These are phyloP conservation scores for Dioscorea alata DNA, from an alignment of 106 monocot genomes.

Conservation along the genomic window DNA sequence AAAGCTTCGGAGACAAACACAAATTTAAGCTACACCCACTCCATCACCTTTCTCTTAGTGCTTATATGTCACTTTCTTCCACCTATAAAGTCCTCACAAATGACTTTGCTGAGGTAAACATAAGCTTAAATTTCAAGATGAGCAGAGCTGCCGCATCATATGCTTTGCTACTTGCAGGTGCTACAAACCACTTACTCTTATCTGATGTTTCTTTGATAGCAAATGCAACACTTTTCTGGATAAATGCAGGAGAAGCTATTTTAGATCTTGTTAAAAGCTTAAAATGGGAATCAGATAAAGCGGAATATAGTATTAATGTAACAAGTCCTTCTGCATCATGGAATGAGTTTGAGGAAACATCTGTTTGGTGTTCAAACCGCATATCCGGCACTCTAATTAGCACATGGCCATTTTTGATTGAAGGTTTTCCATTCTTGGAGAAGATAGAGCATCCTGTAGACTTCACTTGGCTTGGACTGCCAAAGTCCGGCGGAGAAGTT, in stretches of 20 bases:
- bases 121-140: slow-evolving; percentile 22
- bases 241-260: slow-evolving; percentile 58
- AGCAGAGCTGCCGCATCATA: slow-evolving; percentile 50
- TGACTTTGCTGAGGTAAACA: slow-evolving; percentile 3
- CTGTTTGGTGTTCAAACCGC: slow-evolving; percentile 23
- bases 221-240: slow-evolving; percentile 39
- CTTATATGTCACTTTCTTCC: slow-evolving; percentile 67
- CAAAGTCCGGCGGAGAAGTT: background rate
- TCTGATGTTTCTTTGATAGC: slow-evolving; percentile 61
- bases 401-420: slow-evolving; percentile 46
- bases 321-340: slow-evolving; percentile 2
- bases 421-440: slow-evolving; percentile 41
- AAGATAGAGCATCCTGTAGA: slow-evolving; percentile 42
- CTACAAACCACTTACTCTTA: slow-evolving; percentile 43
- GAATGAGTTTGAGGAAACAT: slow-evolving; percentile 26
- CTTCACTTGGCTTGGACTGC: slow-evolving; percentile 44
- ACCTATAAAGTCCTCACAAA: slow-evolving; percentile 25
- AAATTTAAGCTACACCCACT: slow-evolving; percentile 57
- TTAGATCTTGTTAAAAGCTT: slow-evolving; percentile 26
- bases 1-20: slow-evolving; percentile 11
- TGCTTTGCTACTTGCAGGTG: slow-evolving; percentile 59
- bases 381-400: slow-evolving; percentile 20
- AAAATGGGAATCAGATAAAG: background rate
- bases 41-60: slow-evolving; percentile 59
- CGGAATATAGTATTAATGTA: background rate